phyloP scores from a whole-genome alignment of 148 eudicot genomes.

The Persicaria tinctoria region DNA sequence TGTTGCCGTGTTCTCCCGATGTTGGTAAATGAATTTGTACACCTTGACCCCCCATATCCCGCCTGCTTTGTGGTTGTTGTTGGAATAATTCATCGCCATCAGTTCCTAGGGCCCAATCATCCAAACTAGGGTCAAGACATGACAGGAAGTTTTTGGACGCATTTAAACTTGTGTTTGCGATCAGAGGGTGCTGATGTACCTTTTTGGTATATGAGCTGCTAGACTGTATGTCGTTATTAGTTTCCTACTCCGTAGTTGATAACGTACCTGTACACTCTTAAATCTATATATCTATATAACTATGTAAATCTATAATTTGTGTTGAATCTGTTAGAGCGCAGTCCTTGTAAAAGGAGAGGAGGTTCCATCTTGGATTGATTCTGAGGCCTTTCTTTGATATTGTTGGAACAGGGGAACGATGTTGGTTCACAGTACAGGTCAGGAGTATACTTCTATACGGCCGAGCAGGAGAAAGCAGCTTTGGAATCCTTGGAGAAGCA shows the following conservation, averaged over 20 bases:
- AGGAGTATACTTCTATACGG: slow-evolving; percentile 12
- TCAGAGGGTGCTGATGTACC: not conserved
- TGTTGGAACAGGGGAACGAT: slow-evolving; percentile 10
- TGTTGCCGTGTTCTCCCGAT: not conserved
- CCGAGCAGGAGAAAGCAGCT: slow-evolving; percentile 12
- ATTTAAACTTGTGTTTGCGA: not conserved
- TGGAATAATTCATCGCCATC: not conserved
- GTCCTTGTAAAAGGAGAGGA: not conserved
- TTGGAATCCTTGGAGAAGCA: slow-evolving; percentile 14
- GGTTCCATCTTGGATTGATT: not conserved
- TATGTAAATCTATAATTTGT: too few species aligned
- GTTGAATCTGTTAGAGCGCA: too few species aligned
- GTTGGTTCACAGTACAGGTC: slow-evolving; percentile 11
- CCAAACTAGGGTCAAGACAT: not conserved
- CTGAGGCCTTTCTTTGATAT: not conserved
- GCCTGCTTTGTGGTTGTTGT: too few species aligned
- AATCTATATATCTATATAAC: too few species aligned
- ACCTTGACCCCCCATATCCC: too few species aligned
- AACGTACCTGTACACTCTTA: too few species aligned
- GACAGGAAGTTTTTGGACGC: not conserved
- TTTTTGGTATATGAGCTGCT: too few species aligned
- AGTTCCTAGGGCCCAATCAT: not conserved
- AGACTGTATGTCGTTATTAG: too few species aligned
- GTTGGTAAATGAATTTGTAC: too few species aligned
- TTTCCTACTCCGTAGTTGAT: too few species aligned